These are phyloP conservation scores for Blepharisma japonicum DNA, from an alignment of 73 alveolate species.

Conservation along the genomic window DNA sequence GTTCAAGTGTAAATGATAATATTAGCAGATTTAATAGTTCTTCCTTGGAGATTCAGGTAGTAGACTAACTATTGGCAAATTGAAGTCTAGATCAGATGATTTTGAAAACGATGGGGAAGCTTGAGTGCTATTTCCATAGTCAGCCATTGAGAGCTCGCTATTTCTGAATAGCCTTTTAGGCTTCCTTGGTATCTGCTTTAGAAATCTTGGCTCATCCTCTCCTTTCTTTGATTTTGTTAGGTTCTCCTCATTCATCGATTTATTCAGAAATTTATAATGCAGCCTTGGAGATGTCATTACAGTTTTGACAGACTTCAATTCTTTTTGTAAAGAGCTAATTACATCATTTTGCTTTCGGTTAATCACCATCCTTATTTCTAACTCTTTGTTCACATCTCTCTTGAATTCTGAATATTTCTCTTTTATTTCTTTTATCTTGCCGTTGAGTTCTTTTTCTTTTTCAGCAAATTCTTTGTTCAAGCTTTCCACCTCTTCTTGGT, in stretches of 20 bases:
- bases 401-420: not conserved
- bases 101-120: not conserved
- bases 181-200: not conserved
- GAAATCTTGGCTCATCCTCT: not conserved
- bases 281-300: conserved; percentile 17
- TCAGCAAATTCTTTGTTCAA: not conserved
- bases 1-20: too few relatives aligned
- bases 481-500: not conserved
- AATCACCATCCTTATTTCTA: not conserved
- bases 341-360: not conserved
- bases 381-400: conserved; percentile 12
- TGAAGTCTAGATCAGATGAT: conserved; percentile 11
- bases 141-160: not conserved
- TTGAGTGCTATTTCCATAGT: not conserved
- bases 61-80: not conserved
- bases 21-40: too few relatives aligned
- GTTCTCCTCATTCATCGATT: not conserved
- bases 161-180: not conserved
- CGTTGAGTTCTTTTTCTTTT: not conserved
- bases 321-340: not conserved
- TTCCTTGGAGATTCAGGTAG: too few relatives aligned
- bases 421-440: not conserved
- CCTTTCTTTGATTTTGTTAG: not conserved
- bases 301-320: not conserved
- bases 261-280: not conserved